A percentile compares a stretch with the other conserved stretches of the same genome.
Evolutionary conservation across 202 grass and related monocot genomes (phyloP).

Genomic region (Saccharum hybrid): DNA sequence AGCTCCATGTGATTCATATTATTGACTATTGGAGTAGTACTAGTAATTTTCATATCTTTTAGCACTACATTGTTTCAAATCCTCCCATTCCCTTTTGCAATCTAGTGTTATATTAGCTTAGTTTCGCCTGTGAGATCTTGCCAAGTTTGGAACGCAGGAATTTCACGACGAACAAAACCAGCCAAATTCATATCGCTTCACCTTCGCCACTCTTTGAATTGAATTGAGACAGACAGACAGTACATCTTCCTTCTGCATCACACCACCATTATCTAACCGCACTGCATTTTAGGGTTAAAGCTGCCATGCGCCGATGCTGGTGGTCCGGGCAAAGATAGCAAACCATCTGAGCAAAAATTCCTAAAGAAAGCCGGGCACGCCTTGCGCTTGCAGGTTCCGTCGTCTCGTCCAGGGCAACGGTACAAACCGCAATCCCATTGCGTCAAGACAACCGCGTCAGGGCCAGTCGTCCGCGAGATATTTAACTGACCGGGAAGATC

Average conservation of each 20-base stretch:
- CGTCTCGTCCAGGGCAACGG: slow-evolving; percentile 9
- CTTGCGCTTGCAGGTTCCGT: neutral
- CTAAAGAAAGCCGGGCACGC: no score
- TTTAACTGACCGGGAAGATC: neutral
- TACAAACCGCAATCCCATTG: neutral
- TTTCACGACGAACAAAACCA: neutral
- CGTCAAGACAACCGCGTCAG: neutral
- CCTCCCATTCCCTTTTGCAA: no score
- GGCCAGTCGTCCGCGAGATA: neutral
- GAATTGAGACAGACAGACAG: neutral
- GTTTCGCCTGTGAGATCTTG: no score
- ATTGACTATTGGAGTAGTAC: neutral
- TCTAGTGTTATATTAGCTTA: no score
- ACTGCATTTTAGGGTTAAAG: slow-evolving; percentile 25
- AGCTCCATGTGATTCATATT: neutral
- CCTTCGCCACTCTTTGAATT: neutral
- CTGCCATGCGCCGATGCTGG: slow-evolving; percentile 13
- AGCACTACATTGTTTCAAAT: neutral
- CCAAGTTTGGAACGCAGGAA: no score
- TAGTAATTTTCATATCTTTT: neutral
- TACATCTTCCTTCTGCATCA: no score
- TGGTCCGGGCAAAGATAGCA: slow-evolving; percentile 45
- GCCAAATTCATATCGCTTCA: neutral
- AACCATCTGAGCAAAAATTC: neutral
- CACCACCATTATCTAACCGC: neutral